Evolutionary conservation across 306 rosid genomes (phyloP).

Genomic region (Citrullus colocynthis): DNA sequence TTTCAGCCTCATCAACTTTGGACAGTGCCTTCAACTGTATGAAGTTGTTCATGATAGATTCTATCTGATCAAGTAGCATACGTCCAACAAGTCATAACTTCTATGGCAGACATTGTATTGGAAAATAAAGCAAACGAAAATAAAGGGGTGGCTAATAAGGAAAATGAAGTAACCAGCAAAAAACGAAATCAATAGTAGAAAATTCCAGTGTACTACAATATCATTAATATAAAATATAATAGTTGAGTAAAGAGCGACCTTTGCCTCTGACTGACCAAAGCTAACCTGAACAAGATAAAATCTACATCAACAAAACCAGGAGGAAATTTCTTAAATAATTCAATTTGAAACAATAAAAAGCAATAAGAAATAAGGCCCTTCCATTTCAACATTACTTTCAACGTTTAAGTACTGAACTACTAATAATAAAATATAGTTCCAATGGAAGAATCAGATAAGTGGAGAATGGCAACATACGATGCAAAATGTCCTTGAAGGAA

Average conservation of each 20-base stretch:
- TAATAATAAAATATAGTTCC: background rate
- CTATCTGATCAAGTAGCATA: slow-evolving; percentile 53
- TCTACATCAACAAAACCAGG: slow-evolving; percentile 1
- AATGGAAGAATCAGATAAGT: background rate
- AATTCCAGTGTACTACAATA: background rate
- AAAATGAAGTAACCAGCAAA: background rate
- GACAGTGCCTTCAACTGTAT: slow-evolving; percentile 79
- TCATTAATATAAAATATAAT: slow-evolving; percentile 3
- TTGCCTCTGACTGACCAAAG: slow-evolving; percentile 90
- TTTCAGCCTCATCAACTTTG: slow-evolving; percentile 77
- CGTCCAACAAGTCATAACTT: background rate
- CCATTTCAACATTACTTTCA: background rate
- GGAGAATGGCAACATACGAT: slow-evolving; percentile 47
- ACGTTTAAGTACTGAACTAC: background rate
- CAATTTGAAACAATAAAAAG: background rate
- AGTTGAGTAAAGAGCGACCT: slow-evolving; percentile 40
- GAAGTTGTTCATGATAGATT: slow-evolving; percentile 90
- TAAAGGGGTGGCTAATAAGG: background rate
- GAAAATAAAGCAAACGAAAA: background rate
- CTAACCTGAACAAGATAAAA: slow-evolving; percentile 60
- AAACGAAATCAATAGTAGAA: background rate
- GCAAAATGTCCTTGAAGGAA: slow-evolving; percentile 92
- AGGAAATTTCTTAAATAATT: background rate
- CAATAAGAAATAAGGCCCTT: background rate
- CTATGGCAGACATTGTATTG: background rate